Evolutionary conservation across 108 stramenopile genomes (phyloP).

Genomic region (Stephanodiscus minutulus): DNA sequence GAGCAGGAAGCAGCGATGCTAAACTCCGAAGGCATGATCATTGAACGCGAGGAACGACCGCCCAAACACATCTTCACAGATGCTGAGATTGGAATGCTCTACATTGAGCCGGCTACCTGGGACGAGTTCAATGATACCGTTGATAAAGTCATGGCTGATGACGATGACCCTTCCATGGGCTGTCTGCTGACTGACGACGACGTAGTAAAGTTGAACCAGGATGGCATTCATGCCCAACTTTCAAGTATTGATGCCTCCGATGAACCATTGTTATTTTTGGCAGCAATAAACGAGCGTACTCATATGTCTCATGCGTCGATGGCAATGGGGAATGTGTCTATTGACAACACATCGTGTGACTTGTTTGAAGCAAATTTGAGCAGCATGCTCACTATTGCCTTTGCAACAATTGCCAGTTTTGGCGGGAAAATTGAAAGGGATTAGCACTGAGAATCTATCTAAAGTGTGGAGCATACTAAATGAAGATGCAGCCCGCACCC

Average conservation of each 20-base stretch:
- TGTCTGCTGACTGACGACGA: background rate
- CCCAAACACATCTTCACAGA: too few relatives aligned
- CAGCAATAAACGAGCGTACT: too few relatives aligned
- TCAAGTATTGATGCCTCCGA: too few relatives aligned
- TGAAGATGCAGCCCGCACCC: slow-evolving; percentile 21
- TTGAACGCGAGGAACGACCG: too few relatives aligned
- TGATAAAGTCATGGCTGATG: too few relatives aligned
- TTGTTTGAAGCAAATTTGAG: background rate
- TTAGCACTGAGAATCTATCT: slow-evolving; percentile 30
- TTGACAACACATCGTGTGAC: background rate
- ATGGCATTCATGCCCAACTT: background rate
- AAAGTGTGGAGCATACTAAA: slow-evolving; percentile 33
- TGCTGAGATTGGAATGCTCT: background rate
- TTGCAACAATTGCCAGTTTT: background rate
- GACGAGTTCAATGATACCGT: background rate
- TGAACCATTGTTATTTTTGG: too few relatives aligned
- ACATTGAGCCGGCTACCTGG: background rate
- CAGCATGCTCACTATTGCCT: background rate
- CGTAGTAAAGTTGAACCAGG: background rate
- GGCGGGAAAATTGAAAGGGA: too few relatives aligned
- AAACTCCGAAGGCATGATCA: slow-evolving; percentile 22
- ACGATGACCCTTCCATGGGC: too few relatives aligned
- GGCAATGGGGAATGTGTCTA: background rate
- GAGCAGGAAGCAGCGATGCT: slow-evolving; percentile 29
- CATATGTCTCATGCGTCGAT: too few relatives aligned